Conservation (phyloP, 176 grass and related monocot species). For the Hordeum vulgare region MorexV3_pseudomolecules_assembly NC_058524.1:228631012-228631511, state of each 20-base stretch:
- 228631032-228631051: background rate
- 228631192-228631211: slow-evolving; percentile 18
- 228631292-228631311: slow-evolving; percentile 51
- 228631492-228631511: no score
- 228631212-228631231: background rate
- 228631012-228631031: slow-evolving; percentile 7
- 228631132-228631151: no score
- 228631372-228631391: slow-evolving; percentile 71
- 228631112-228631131: background rate
- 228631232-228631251: slow-evolving; percentile 18
- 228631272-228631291: slow-evolving; percentile 58
- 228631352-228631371: slow-evolving; percentile 55
- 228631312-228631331: slow-evolving; percentile 47
- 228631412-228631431: slow-evolving; percentile 32
- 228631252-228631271: slow-evolving; percentile 51
- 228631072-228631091: background rate
- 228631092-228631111: no score
- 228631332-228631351: slow-evolving; percentile 65
- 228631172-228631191: background rate
- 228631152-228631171: background rate
- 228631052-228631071: background rate
- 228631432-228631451: slow-evolving; percentile 33
- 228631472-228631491: no score
- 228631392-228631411: slow-evolving; percentile 68
- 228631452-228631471: background rate